These are phyloP conservation scores for Athelia psychrophila DNA, from an alignment of 1,284 basidiomycete species.

Conservation along the genomic window DNA sequence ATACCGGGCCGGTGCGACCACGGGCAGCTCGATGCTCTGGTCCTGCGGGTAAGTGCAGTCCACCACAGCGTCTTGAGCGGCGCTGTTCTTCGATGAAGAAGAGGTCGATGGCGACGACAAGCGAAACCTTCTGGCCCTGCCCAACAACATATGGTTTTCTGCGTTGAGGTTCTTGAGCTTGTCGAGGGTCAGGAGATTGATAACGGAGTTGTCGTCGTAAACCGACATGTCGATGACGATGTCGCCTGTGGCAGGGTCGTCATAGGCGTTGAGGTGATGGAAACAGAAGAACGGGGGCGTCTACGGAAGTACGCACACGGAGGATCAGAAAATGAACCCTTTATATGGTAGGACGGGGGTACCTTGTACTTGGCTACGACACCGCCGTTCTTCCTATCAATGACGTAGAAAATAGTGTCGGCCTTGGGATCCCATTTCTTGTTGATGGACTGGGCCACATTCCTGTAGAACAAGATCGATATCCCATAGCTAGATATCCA, in stretches of 20 bases:
- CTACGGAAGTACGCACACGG: constrained; percentile 8
- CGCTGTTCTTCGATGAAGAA: neutral
- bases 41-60: constrained; percentile 11
- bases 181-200: constrained; percentile 25
- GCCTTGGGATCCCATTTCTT: constrained; percentile 23
- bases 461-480: constrained; percentile 15
- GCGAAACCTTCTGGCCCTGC: constrained; percentile 18
- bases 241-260: constrained; percentile 27
- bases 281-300: constrained; percentile 35
- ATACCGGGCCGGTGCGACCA: constrained; percentile 24
- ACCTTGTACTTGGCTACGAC: constrained; percentile 31
- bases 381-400: constrained; percentile 31
- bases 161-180: constrained; percentile 13
- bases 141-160: constrained; percentile 6
- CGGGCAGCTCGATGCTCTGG: constrained; percentile 28
- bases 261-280: constrained; percentile 35
- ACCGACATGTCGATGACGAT: constrained; percentile 33
- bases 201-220: constrained; percentile 28
- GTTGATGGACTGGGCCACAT: constrained; percentile 28
- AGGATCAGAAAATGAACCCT: too few species aligned
- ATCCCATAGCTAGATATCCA: constrained; percentile 13
- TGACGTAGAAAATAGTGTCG: constrained; percentile 31
- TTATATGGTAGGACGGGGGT: neutral
- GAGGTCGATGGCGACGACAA: constrained; percentile 7
- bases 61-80: constrained; percentile 8